Percentiles rank a stretch among this genome's conserved stretches.
These are phyloP conservation scores for Hypoxylon sp. DNA, from an alignment of 2,329 filamentous ascomycete genomes.

Conservation along the genomic window DNA sequence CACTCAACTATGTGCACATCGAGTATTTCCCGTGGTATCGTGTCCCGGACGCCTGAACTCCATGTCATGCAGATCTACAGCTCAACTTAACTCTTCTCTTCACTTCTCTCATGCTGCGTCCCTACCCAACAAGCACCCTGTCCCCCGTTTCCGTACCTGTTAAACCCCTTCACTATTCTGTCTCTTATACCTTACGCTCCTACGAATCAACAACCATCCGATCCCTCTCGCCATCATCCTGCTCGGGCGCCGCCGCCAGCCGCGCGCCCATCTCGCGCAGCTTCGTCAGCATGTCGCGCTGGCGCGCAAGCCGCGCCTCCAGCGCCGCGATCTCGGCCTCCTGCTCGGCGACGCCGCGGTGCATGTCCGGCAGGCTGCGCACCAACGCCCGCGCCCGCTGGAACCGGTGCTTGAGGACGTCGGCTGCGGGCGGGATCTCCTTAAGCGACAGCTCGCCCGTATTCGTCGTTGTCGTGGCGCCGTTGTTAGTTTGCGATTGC, in stretches of 20 bases:
- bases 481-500: constrained; percentile 52
- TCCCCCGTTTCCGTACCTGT: too few relatives aligned
- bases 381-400: constrained; percentile 81
- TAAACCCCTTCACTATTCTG: not conserved
- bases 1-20: constrained; percentile 3
- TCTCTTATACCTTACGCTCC: not conserved
- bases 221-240: constrained; percentile 52
- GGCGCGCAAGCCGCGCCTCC: constrained; percentile 73
- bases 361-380: constrained; percentile 77
- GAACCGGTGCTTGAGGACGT: constrained; percentile 85
- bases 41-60: constrained; percentile 30
- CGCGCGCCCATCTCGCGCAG: constrained; percentile 67
- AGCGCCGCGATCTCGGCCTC: constrained; percentile 77
- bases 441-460: constrained; percentile 68
- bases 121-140: not conserved
- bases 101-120: not conserved
- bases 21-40: constrained; percentile 28
- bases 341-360: constrained; percentile 77
- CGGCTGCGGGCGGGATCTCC: constrained; percentile 83
- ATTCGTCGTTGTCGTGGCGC: constrained; percentile 54
- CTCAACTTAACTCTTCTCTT: too few relatives aligned
- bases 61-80: constrained; percentile 6
- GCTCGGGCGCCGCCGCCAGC: constrained; percentile 55
- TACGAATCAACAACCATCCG: constrained; percentile 35
- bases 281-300: constrained; percentile 70